A percentile compares a stretch with the other conserved stretches of the same genome.
Conservation (phyloP, 2,329 filamentous ascomycete genomes). For the Taxawa tesnikishii region DNA sequence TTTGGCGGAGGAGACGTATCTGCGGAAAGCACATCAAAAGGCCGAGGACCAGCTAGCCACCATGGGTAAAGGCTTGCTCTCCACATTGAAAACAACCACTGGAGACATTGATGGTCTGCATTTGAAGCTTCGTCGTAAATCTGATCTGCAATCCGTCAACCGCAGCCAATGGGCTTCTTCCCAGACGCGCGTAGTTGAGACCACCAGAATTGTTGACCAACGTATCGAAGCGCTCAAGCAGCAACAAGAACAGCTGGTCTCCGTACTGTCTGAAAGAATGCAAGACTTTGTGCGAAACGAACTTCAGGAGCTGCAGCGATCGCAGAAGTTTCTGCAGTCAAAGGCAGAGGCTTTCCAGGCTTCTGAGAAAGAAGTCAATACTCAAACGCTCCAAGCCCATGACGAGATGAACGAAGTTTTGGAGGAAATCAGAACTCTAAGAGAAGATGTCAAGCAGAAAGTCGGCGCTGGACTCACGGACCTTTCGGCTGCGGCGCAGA, state of each 20-base stretch:
- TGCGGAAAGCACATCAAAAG: conserved; percentile 73
- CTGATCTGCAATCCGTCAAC: conserved; percentile 71
- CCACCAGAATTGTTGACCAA: conserved; percentile 65
- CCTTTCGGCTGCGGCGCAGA: conserved; percentile 71
- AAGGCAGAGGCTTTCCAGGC: conserved; percentile 56
- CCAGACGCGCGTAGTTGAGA: conserved; percentile 60
- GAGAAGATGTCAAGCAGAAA: conserved; percentile 75
- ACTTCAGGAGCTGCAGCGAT: conserved; percentile 55
- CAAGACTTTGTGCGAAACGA: conserved; percentile 65
- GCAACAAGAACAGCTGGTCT: conserved; percentile 61
- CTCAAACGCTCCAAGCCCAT: conserved; percentile 56
- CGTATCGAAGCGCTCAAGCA: conserved; percentile 60
- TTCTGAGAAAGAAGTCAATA: conserved; percentile 55
- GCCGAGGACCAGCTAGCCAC: conserved; percentile 68
- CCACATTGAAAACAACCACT: conserved; percentile 66
- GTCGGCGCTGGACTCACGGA: conserved; percentile 77
- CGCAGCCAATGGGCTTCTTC: conserved; percentile 66
- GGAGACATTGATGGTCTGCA: conserved; percentile 70
- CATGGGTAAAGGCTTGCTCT: conserved; percentile 65
- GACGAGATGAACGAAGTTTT: conserved; percentile 84
- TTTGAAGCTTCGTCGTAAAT: conserved; percentile 76
- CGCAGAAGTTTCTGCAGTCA: conserved; percentile 57
- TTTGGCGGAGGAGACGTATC: conserved; percentile 64
- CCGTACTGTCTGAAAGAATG: conserved; percentile 58
- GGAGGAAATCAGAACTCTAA: conserved; percentile 80